Conservation (phyloP, 495 filamentous ascomycete species). For the Aspergillus hancockii region DNA sequence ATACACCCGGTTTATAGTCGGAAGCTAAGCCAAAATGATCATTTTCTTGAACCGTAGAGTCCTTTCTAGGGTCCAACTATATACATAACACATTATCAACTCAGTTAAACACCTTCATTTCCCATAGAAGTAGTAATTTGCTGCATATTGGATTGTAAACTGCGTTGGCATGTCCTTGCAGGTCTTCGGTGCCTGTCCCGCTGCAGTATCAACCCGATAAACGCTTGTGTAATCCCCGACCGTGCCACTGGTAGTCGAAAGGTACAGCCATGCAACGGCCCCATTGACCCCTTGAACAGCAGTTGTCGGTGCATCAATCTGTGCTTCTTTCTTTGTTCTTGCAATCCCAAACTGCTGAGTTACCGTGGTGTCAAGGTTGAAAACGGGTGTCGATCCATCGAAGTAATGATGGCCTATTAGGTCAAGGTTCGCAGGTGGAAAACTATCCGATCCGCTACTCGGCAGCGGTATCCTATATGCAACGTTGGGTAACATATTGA, state of each 20-base stretch:
- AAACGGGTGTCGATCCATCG: slow-evolving; percentile 66
- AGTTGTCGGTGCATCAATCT: slow-evolving; percentile 57
- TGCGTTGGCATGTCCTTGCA: slow-evolving; percentile 63
- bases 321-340: slow-evolving; percentile 58
- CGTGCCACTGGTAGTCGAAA: slow-evolving; percentile 52
- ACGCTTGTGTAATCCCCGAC: slow-evolving; percentile 68
- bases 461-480: slow-evolving; percentile 48
- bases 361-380: slow-evolving; percentile 66
- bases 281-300: slow-evolving; percentile 57
- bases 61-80: not conserved
- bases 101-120: slow-evolving; percentile 27
- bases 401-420: slow-evolving; percentile 82
- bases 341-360: slow-evolving; percentile 59
- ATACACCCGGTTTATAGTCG: not conserved
- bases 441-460: slow-evolving; percentile 19
- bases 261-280: slow-evolving; percentile 60
- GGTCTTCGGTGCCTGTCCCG: slow-evolving; percentile 72
- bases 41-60: not conserved
- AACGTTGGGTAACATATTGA: slow-evolving; percentile 49
- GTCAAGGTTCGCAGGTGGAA: slow-evolving; percentile 54
- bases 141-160: slow-evolving; percentile 78
- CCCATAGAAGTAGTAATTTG: slow-evolving; percentile 67
- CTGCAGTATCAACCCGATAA: slow-evolving; percentile 84
- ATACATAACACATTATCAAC: not conserved
- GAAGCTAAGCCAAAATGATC: not conserved